Base-by-base conservation (phyloP, 177 flowering plant genomes). In the Vitis hybrid region DNA sequence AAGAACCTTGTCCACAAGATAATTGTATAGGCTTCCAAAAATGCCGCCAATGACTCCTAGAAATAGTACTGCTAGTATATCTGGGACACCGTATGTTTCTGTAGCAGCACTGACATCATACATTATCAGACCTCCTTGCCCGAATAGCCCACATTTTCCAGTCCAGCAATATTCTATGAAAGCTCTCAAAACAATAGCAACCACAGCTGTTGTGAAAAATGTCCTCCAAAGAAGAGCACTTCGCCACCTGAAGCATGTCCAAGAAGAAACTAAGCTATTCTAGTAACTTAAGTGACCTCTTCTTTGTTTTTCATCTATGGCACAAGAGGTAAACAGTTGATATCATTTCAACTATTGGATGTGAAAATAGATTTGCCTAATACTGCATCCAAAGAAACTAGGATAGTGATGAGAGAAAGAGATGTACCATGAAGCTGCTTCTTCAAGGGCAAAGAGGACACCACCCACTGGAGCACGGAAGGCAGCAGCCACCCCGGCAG, bases 391-490 rank as follows among this genome's bases (percentile, higher is more conserved):
- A 30, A n/a, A 49, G 71, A 56, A 51, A 71, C 59, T 13, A 30
- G 54, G 30, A 10, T 27, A 52, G 54, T 40, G 56, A 17, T 17
- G 65, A 57, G 59, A 56, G 18, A 3, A 9, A 40, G 65, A 63
- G 56, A 67, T 62, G 30, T 67, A 84, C 87, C 87, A 84, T 12
- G 88, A 82, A 61, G 88, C 88, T 40, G 75, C 85, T 71, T 84
- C 88, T 67, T 84, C 88, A 19, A 84, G 80, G 27, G 88, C 86
- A 72, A 84, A 84, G 19, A 84, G 84, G 32, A 84, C 88, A 10
- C 87, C 87, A 49, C 87, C 87, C 54, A 84, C 85, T 35, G 87
- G 87, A 14, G 87, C 87, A 62, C 86, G 85, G 62, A 84, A 84
- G 30, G 88, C 88, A 72, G 88, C 88, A 51, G 84, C 83, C 4